Evolutionary conservation across 305 asterid species (phyloP).

Genomic region (Fraxinus sp.): DNA sequence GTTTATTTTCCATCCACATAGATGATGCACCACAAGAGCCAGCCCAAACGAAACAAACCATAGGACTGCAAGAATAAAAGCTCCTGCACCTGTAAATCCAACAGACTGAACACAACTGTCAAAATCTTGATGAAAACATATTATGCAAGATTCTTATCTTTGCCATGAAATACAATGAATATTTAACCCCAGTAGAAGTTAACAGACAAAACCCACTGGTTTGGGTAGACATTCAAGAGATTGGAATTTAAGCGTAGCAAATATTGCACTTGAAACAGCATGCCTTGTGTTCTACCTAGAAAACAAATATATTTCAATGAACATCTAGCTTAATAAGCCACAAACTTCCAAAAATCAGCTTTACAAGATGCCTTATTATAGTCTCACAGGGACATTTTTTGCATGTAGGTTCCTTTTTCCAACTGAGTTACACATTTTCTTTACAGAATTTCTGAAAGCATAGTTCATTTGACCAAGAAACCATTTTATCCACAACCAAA

Average conservation of each 20-base stretch:
- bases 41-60: slow-evolving; percentile 81
- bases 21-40: slow-evolving; percentile 63
- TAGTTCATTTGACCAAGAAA: neutral
- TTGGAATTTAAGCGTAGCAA: neutral
- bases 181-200: neutral
- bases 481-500: too few relatives aligned
- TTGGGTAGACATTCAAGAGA: neutral
- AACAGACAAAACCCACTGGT: neutral
- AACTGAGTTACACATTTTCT: neutral
- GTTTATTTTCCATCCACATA: slow-evolving; percentile 77
- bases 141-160: neutral
- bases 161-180: neutral
- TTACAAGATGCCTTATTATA: neutral
- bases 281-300: neutral
- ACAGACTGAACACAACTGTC: slow-evolving; percentile 62
- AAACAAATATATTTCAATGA: neutral
- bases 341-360: neutral
- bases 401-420: neutral
- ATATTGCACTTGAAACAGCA: neutral
- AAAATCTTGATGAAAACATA: slow-evolving; percentile 10
- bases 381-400: neutral
- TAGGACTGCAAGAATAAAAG: slow-evolving; percentile 59
- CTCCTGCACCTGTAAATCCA: slow-evolving; percentile 85
- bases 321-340: neutral
- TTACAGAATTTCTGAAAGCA: neutral